These are phyloP conservation scores for Rhynchosporium secalis DNA, from an alignment of 2,329 filamentous ascomycete genomes.

Conservation along the genomic window DNA sequence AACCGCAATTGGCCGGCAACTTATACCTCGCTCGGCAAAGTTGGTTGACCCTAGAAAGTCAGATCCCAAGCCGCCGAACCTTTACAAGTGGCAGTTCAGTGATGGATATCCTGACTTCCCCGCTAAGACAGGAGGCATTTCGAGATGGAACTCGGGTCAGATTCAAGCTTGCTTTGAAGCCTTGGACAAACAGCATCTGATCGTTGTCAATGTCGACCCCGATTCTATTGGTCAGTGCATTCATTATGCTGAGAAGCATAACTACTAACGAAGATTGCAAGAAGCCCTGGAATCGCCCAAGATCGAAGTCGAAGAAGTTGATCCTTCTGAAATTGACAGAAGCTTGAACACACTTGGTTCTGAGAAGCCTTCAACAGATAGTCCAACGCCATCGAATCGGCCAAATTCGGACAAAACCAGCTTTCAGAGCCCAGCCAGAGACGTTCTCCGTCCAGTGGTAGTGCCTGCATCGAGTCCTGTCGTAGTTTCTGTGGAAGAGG, in stretches of 20 bases:
- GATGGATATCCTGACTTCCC: slow-evolving; percentile 13
- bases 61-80: slow-evolving; percentile 13
- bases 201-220: slow-evolving; percentile 8
- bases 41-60: slow-evolving; percentile 13
- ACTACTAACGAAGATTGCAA: neutral
- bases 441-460: neutral
- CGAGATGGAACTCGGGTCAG: slow-evolving; percentile 15
- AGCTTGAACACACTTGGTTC: neutral
- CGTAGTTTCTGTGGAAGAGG: no score
- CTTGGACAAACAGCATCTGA: slow-evolving; percentile 12
- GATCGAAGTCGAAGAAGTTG: neutral
- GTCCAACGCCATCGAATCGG: neutral
- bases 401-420: neutral
- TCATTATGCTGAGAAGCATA: neutral
- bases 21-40: slow-evolving; percentile 5
- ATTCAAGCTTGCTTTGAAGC: slow-evolving; percentile 13
- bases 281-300: neutral
- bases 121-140: slow-evolving; percentile 7
- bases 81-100: slow-evolving; percentile 17
- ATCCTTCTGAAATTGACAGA: neutral
- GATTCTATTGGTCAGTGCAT: neutral
- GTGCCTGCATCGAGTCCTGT: neutral
- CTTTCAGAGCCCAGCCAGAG: neutral
- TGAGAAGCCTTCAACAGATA: neutral
- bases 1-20: slow-evolving; percentile 12